phyloP scores from a whole-genome alignment of 306 rosid species.

The Pachyrhizus erosus region DNA sequence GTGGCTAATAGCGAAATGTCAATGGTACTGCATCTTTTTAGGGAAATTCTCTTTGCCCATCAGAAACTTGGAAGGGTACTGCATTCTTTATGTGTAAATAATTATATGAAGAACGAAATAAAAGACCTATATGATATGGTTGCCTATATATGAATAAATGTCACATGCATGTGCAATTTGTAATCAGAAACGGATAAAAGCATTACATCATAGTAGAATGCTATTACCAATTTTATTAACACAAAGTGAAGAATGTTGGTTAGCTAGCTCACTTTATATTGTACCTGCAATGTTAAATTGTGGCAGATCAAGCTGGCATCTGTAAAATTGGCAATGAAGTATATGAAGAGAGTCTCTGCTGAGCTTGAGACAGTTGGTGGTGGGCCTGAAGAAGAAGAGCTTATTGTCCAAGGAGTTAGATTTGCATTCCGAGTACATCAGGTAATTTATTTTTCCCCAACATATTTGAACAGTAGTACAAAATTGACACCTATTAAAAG shows the following conservation, averaged over 20 bases:
- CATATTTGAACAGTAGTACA: conserved; percentile 6
- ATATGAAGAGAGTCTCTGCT: conserved; percentile 93
- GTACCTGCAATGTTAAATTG: conserved; percentile 37
- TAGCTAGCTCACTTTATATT: conserved; percentile 39
- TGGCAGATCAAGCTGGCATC: conserved; percentile 94
- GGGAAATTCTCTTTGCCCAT: conserved; percentile 41
- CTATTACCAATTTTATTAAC: conserved; percentile 19
- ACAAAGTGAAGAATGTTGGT: conserved; percentile 18
- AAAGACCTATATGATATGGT: background rate
- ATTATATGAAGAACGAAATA: conserved; percentile 2
- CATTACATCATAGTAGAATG: background rate
- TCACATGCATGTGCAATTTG: background rate
- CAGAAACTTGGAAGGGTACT: conserved; percentile 15
- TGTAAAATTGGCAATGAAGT: conserved; percentile 93
- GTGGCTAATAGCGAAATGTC: conserved; percentile 57
- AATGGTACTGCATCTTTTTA: conserved; percentile 41
- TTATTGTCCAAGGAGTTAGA: conserved; percentile 89
- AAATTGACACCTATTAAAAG: background rate
- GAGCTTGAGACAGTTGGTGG: conserved; percentile 90
- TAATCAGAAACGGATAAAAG: background rate
- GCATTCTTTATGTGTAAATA: background rate
- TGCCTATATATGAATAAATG: background rate
- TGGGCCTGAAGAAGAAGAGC: conserved; percentile 96
- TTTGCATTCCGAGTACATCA: conserved; percentile 99
- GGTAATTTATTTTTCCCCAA: conserved; percentile 46